phyloP scores from a whole-genome alignment of 352 stramenopile genomes.

The Paralagenidium karlingii region DNA sequence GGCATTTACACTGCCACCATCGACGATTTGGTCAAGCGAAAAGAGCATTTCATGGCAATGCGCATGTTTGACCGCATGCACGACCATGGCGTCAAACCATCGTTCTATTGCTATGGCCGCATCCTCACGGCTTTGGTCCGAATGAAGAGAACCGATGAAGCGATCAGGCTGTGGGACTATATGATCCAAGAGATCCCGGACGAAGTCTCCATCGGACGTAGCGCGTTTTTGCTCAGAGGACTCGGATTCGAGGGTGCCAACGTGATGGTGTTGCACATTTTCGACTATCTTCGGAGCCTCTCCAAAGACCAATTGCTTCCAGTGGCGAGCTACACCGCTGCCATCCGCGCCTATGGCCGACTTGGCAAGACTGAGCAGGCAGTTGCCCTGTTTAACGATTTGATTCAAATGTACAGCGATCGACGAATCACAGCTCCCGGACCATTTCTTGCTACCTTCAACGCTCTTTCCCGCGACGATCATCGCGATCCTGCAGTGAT shows the following conservation, averaged over 20 bases:
- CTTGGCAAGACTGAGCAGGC: constrained; percentile 48
- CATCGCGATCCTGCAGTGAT: constrained; percentile 49
- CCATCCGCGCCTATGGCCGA: constrained; percentile 56
- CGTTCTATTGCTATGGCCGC: constrained; percentile 58
- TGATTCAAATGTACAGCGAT: constrained; percentile 9
- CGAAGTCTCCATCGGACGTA: constrained; percentile 25
- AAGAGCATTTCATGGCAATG: constrained; percentile 52
- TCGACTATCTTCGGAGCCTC: constrained; percentile 33
- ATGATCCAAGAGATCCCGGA: constrained; percentile 32
- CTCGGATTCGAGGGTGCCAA: constrained; percentile 42
- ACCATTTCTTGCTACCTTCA: constrained; percentile 61
- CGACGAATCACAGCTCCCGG: background rate
- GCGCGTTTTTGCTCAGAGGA: constrained; percentile 47
- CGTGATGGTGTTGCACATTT: constrained; percentile 46
- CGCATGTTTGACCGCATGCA: constrained; percentile 71
- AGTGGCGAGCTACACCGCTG: constrained; percentile 38
- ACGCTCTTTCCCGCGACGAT: constrained; percentile 61
- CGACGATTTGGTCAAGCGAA: constrained; percentile 39
- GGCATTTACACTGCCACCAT: constrained; percentile 70
- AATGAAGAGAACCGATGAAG: constrained; percentile 42
- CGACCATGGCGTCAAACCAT: constrained; percentile 34
- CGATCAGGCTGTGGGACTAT: constrained; percentile 56
- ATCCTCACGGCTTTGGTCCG: constrained; percentile 72
- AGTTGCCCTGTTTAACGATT: constrained; percentile 58
- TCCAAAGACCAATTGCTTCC: constrained; percentile 34